Percentiles rank a stretch among this genome's conserved stretches.
Evolutionary conservation across 2,329 filamentous ascomycete species (phyloP).

Genomic region (Trichoderma atrobrunneum): DNA sequence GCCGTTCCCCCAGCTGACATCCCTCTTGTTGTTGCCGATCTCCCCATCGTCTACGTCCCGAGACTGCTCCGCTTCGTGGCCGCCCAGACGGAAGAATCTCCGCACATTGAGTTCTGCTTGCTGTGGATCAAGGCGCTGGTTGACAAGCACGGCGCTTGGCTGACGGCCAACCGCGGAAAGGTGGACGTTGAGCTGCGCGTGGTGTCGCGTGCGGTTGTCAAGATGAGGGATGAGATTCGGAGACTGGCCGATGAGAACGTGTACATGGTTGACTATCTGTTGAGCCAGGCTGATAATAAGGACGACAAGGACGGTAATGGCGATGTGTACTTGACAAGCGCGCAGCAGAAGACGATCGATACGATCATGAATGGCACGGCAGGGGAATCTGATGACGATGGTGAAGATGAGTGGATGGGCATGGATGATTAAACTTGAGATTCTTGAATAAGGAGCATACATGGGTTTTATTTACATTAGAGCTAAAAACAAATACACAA

Average conservation of each 20-base stretch:
- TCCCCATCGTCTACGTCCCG: conserved; percentile 83
- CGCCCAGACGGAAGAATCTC: conserved; percentile 81
- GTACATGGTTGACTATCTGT: conserved; percentile 83
- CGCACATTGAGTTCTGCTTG: conserved; percentile 92
- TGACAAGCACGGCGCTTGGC: conserved; percentile 77
- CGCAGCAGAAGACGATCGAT: conserved; percentile 26
- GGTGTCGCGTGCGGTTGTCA: conserved; percentile 74
- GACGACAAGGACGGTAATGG: conserved; percentile 22
- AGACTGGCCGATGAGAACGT: conserved; percentile 82
- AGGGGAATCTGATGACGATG: conserved; percentile 36
- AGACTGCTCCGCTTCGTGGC: conserved; percentile 84
- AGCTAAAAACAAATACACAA: background rate
- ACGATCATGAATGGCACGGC: conserved; percentile 35
- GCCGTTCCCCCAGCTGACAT: conserved; percentile 74
- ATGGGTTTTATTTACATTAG: conserved; percentile 2
- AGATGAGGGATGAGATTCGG: conserved; percentile 79
- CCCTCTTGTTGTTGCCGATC: conserved; percentile 69
- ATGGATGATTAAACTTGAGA: conserved; percentile 42
- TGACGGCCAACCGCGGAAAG: conserved; percentile 75
- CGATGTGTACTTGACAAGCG: conserved; percentile 11
- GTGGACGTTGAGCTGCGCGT: conserved; percentile 82
- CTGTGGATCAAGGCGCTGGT: conserved; percentile 85
- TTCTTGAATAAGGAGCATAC: conserved; percentile 12
- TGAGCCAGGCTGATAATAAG: conserved; percentile 46
- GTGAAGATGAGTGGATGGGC: conserved; percentile 46